phyloP scores from a whole-genome alignment of 345 rosid genomes.

The Boechera retrofracta region DNA sequence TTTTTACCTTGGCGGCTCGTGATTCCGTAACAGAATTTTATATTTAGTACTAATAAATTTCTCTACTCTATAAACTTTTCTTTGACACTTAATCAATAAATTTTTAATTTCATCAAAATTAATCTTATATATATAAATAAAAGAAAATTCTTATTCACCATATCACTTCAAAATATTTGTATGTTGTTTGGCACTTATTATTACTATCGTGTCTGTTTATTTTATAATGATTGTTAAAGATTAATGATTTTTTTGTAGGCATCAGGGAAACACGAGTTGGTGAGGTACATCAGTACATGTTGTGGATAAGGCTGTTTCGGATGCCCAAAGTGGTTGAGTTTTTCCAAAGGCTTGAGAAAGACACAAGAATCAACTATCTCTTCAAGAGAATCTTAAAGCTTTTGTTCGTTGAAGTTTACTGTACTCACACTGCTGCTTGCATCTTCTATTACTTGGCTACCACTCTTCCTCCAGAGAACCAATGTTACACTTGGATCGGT shows the following conservation, averaged over 20 bases:
- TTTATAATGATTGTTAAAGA: no score
- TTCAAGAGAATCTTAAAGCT: conserved; percentile 81
- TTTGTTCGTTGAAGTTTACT: conserved; percentile 71
- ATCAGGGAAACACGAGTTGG: conserved; percentile 64
- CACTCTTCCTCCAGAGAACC: conserved; percentile 64
- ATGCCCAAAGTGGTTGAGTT: conserved; percentile 61
- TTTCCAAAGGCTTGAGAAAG: conserved; percentile 72
- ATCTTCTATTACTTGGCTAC: conserved; percentile 88
- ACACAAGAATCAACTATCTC: conserved; percentile 73
- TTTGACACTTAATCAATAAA: no score
- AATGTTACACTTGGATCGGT: conserved; percentile 91
- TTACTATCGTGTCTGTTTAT: not conserved
- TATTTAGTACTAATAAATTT: no score
- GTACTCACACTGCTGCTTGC: conserved; percentile 92
- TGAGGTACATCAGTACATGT: conserved; percentile 56
- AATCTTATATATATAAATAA: no score
- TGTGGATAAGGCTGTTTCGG: conserved; percentile 79
- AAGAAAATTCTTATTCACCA: not conserved
- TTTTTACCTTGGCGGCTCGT: conserved; percentile 53
- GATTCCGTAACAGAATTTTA: conserved; percentile 29
- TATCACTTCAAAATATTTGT: not conserved
- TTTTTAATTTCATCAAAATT: no score
- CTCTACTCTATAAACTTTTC: no score
- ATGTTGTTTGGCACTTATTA: not conserved
- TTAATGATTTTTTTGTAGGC: conserved; percentile 42